These are phyloP conservation scores for Aphanocladium album DNA, from an alignment of 2,329 filamentous ascomycete species.

Conservation along the genomic window DNA sequence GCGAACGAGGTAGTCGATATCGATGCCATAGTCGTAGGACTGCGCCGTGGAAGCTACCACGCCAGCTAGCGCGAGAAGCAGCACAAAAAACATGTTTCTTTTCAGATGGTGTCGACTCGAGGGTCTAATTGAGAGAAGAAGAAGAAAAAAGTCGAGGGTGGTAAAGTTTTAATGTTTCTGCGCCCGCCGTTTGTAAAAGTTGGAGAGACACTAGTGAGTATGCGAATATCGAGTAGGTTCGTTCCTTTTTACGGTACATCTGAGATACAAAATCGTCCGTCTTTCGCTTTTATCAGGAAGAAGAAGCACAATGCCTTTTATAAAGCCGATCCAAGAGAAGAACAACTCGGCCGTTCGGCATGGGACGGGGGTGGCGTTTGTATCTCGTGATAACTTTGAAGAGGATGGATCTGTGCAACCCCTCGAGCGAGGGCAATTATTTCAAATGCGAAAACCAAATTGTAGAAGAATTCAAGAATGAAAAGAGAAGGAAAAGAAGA, in stretches of 20 bases:
- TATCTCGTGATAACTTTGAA: slow-evolving; percentile 10
- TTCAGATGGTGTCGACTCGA: neutral
- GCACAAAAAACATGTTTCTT: neutral
- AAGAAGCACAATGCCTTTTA: neutral
- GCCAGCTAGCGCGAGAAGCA: neutral
- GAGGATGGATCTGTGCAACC: slow-evolving; percentile 8
- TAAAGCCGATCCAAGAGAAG: neutral
- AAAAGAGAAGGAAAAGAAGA: neutral
- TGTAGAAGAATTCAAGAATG: neutral
- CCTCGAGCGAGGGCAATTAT: neutral
- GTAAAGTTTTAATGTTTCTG: neutral
- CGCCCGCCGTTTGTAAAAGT: neutral
- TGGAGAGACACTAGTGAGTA: neutral
- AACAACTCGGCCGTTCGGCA: neutral
- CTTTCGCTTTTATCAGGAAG: neutral
- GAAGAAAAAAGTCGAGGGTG: neutral
- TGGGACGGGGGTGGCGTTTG: neutral
- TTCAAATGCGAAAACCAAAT: neutral
- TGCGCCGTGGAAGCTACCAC: slow-evolving; percentile 16
- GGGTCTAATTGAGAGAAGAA: neutral
- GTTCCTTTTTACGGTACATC: neutral
- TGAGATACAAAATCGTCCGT: neutral
- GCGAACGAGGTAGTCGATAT: slow-evolving; percentile 34
- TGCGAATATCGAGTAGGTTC: neutral
- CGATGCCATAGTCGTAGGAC: slow-evolving; percentile 48